Conservation (phyloP, 768 basidiomycete genomes). For the Mrakia blollopis region DNA sequence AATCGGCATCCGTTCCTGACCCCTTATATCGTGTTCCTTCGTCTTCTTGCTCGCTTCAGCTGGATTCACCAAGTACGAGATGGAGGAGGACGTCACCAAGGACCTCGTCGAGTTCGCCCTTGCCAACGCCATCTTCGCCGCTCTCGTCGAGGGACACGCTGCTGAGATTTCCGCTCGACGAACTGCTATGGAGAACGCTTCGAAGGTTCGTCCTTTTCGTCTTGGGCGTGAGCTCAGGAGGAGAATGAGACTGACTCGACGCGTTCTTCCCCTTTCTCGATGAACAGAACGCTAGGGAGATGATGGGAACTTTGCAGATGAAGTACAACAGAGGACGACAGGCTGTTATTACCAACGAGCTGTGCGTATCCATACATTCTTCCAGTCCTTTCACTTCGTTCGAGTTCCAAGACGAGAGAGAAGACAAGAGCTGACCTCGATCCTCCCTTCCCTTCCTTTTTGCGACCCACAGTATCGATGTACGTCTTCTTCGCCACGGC, state of each 20-base stretch:
- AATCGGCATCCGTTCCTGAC: neutral
- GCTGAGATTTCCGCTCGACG: slow-evolving; percentile 83
- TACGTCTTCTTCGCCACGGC: neutral
- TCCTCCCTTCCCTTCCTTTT: neutral
- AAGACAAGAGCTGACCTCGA: too few relatives aligned
- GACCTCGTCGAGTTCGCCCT: slow-evolving; percentile 93
- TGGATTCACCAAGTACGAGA: slow-evolving; percentile 91
- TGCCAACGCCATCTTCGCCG: slow-evolving; percentile 91
- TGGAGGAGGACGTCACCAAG: slow-evolving; percentile 91
- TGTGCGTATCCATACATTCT: slow-evolving; percentile 6
- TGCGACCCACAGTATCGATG: slow-evolving; percentile 36
- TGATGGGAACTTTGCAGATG: slow-evolving; percentile 82
- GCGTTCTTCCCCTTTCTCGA: neutral
- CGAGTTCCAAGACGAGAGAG: too few relatives aligned
- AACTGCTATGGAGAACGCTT: slow-evolving; percentile 99
- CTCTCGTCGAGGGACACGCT: slow-evolving; percentile 90
- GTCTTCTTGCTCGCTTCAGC: slow-evolving; percentile 48
- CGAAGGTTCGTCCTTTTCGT: slow-evolving; percentile 53
- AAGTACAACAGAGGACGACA: slow-evolving; percentile 98
- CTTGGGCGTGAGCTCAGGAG: neutral
- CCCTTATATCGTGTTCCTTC: neutral
- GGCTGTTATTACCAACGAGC: slow-evolving; percentile 71
- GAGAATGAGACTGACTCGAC: neutral
- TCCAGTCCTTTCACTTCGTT: neutral
- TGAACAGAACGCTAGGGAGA: slow-evolving; percentile 74